phyloP scores from a whole-genome alignment of 352 stramenopile genomes.

The Globisporangium orthogonon region DNA sequence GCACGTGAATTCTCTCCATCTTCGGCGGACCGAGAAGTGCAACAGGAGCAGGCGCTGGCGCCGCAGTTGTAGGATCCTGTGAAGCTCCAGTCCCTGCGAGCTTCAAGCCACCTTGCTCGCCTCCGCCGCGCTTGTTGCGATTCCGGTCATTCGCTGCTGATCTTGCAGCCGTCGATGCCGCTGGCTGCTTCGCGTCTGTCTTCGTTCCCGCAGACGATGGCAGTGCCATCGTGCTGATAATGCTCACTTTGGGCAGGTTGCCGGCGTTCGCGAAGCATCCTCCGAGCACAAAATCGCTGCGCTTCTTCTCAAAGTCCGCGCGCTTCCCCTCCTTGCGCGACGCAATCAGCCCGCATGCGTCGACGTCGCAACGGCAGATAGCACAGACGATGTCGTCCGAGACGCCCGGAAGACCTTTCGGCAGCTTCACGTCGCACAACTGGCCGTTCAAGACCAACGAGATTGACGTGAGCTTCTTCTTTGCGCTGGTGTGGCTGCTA shows the following conservation, averaged over 20 bases:
- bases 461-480: slow-evolving; percentile 56
- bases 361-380: slow-evolving; percentile 41
- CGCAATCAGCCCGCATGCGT: slow-evolving; percentile 45
- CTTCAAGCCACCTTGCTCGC: not conserved
- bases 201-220: not conserved
- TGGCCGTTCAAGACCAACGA: slow-evolving; percentile 44
- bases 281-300: slow-evolving; percentile 52
- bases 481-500: slow-evolving; percentile 15
- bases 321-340: slow-evolving; percentile 42
- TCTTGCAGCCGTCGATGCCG: not conserved
- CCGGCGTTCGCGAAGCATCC: slow-evolving; percentile 52
- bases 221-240: slow-evolving; percentile 1
- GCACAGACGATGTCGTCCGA: slow-evolving; percentile 50
- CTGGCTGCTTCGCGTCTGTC: slow-evolving; percentile 3
- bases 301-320: slow-evolving; percentile 48
- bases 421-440: slow-evolving; percentile 49
- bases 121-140: slow-evolving; percentile 6
- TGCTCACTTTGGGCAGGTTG: not conserved
- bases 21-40: slow-evolving; percentile 39
- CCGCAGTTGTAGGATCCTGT: not conserved
- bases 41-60: slow-evolving; percentile 11
- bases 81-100: not conserved
- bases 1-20: slow-evolving; percentile 78
- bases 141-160: slow-evolving; percentile 4
- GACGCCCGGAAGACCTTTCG: slow-evolving; percentile 41